A percentile compares a stretch with the other conserved stretches of the same genome.
Evolutionary conservation across 1,284 basidiomycete genomes (phyloP).

Genomic region (Trichosporon faecale): DNA sequence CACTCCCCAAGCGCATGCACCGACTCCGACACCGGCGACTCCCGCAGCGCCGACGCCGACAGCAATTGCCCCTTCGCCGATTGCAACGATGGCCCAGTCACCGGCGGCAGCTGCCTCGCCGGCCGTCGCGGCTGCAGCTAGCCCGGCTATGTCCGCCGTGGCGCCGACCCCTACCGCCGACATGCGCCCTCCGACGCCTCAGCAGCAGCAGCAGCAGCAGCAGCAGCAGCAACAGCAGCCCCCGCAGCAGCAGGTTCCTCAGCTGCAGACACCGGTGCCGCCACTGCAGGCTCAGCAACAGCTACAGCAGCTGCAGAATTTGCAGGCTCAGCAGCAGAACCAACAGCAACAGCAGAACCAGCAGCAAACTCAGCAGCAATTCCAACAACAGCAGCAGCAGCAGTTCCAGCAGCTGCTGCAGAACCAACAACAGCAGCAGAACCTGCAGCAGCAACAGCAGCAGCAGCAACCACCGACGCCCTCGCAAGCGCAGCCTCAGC

Average conservation of each 20-base stretch:
- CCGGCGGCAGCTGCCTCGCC: not conserved
- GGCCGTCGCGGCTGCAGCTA: not conserved
- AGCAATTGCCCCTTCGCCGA: conserved; percentile 2
- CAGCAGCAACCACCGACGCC: not conserved
- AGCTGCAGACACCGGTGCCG: not conserved
- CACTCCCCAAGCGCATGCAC: not conserved
- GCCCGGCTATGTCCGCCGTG: not conserved
- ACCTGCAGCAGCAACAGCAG: not conserved
- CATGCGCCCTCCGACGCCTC: not conserved
- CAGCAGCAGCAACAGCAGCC: conserved; percentile 4
- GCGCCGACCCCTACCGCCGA: not conserved
- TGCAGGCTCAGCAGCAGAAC: conserved; percentile 14
- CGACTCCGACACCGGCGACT: not conserved
- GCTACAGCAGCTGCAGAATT: not conserved
- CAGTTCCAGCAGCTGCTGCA: not conserved
- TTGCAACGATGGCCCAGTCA: not conserved
- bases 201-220: conserved; percentile 2
- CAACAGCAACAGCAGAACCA: conserved; percentile 12
- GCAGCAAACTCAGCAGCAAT: conserved; percentile 25
- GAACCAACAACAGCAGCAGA: not conserved
- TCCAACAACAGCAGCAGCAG: not conserved
- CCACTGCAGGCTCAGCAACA: conserved; percentile 5
- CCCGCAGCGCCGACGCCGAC: not conserved
- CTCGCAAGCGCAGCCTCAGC: not conserved
- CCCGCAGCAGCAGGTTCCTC: conserved; percentile 12